Percentiles rank a stretch among this genome's conserved stretches.
Evolutionary conservation across 768 basidiomycete species (phyloP).

Genomic region (Hericium rajendrae): DNA sequence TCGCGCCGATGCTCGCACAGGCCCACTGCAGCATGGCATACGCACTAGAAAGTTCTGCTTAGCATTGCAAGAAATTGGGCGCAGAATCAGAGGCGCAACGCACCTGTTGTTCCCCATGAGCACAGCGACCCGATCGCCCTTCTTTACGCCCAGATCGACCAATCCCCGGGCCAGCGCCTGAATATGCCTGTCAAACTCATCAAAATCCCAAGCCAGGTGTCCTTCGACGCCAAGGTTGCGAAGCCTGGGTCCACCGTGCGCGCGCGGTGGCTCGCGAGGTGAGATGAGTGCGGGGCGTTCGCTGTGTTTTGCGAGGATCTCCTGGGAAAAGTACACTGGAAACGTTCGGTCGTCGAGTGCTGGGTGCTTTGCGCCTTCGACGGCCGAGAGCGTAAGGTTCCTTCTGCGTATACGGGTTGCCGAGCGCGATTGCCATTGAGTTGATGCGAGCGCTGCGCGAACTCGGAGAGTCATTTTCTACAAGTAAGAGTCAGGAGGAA

Average conservation of each 20-base stretch:
- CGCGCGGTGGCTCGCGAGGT: conserved; percentile 42
- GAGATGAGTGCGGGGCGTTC: conserved; percentile 56
- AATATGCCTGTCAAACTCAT: conserved; percentile 58
- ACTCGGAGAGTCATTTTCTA: too few relatives aligned
- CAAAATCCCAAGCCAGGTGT: conserved; percentile 66
- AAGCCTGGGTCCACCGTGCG: conserved; percentile 53
- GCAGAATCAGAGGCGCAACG: conserved; percentile 2
- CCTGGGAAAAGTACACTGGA: conserved; percentile 47
- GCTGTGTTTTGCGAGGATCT: conserved; percentile 41
- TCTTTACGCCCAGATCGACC: conserved; percentile 55
- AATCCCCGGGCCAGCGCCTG: conserved; percentile 63
- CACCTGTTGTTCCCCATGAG: conserved; percentile 85
- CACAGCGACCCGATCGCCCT: conserved; percentile 71
- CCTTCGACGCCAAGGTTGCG: conserved; percentile 30
- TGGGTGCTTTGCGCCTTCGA: conserved; percentile 47
- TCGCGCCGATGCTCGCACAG: conserved; percentile 75
- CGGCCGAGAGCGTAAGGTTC: conserved; percentile 38
- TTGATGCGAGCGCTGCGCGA: too few relatives aligned
- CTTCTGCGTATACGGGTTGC: background rate
- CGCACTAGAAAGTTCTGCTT: conserved; percentile 33
- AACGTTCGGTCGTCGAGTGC: conserved; percentile 49
- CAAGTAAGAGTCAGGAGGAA: too few relatives aligned
- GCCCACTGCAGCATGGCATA: conserved; percentile 84
- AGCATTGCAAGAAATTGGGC: background rate
- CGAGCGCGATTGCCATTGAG: too few relatives aligned